A percentile compares a stretch with the other conserved stretches of the same genome.
phyloP scores from a whole-genome alignment of 306 rosid species.

The Pyrus communis region DNA sequence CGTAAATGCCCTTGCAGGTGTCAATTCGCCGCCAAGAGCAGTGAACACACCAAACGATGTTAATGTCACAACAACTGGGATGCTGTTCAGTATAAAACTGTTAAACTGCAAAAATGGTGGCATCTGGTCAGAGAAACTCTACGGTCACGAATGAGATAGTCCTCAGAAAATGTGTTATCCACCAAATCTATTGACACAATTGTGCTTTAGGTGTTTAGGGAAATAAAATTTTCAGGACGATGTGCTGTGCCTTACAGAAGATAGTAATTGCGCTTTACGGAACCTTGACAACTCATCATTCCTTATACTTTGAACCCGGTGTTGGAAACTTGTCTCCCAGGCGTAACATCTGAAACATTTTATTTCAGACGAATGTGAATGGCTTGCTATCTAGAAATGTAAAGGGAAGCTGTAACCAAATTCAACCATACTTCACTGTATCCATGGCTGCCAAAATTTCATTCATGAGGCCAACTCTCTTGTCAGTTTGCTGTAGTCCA shows the following conservation, averaged over 20 bases:
- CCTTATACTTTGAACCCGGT: conserved; percentile 59
- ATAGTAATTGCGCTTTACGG: conserved; percentile 22
- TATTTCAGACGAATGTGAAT: conserved; percentile 18
- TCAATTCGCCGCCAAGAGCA: conserved; percentile 74
- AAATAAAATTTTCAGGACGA: conserved; percentile 3
- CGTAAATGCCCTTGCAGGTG: conserved; percentile 89
- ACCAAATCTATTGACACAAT: too few species aligned
- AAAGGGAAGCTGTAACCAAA: not conserved
- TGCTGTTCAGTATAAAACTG: conserved; percentile 59
- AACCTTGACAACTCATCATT: conserved; percentile 61
- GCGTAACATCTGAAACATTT: conserved; percentile 72
- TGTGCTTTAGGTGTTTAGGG: not conserved
- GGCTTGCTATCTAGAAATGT: not conserved
- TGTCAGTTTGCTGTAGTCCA: conserved; percentile 71
- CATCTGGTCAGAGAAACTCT: conserved; percentile 12
- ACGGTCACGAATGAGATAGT: not conserved
- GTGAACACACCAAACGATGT: conserved; percentile 70
- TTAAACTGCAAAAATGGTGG: conserved; percentile 51
- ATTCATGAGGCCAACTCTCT: conserved; percentile 79
- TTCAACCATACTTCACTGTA: conserved; percentile 61
- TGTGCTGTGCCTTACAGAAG: conserved; percentile 33
- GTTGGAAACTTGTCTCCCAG: conserved; percentile 81
- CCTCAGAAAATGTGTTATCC: not conserved
- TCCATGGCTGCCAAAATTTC: conserved; percentile 92
- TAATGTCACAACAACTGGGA: conserved; percentile 78